Evolutionary conservation across 139 green algal species (phyloP), one percentile per base, ranked within the genome.

Genomic region (Axilococcus clingmanii): DNA sequence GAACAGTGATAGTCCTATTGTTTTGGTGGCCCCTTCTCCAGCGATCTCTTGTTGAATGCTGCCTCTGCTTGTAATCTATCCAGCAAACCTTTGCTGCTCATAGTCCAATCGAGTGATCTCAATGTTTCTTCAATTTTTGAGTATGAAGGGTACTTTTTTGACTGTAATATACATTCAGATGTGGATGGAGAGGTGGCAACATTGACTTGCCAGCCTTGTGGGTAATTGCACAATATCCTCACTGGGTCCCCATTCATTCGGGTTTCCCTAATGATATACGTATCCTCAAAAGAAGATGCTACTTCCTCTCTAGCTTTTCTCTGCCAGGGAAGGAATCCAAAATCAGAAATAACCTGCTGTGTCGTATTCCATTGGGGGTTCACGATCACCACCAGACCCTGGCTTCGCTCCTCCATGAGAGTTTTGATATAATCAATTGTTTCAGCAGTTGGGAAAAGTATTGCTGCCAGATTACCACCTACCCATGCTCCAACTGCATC

Each of bases 361-460:
- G 49, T 48, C 2, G 31, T 48, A 37, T 66, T 64, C 78, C 77
- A 91, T 52, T 91, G 81, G 4, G 82, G 79, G 61, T 93, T 93
- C 30, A 92, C 52, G 40, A 93, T 73, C 23, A 93, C 41, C 25
- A 83, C 34, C 56, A 88, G 70, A 28, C 65, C 56, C 14, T 74
- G 47, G 6, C 62, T 59, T 9, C 40, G 25, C 9, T 48, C 40
- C 16, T 63, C 50, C 3, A 58, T 53, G 5, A 68, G 40, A 44
- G 64, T 59, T 20, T 53, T 64, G 31, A 86, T 45, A 36, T 71
- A 60, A 44, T 73, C 47, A 27, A 92, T 20, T 7, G 71, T 80
- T 27, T 78, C 56, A 0, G 72, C 75, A 0, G 73, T 94, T 14
- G 84, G 82, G 59, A 94, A 94, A 0, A 94, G 53, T 41, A 94